Evolutionary conservation across 2,329 filamentous ascomycete genomes (phyloP).

Genomic region (Drechslerella dactyloides): DNA sequence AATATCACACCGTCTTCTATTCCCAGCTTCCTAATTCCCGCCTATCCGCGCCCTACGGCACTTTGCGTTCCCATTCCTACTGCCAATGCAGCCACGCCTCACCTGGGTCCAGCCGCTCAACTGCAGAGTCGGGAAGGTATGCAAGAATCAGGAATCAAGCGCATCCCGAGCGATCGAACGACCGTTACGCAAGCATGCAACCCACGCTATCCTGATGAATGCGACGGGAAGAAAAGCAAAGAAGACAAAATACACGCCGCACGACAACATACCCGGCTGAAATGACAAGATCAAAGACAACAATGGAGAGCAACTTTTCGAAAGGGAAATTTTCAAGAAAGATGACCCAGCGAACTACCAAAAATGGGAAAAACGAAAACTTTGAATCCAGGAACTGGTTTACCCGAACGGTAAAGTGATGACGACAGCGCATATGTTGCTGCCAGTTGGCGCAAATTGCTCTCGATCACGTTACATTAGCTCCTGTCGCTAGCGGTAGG

Average conservation of each 20-base stretch:
- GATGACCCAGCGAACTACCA: too few species aligned
- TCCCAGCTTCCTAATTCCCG: constrained; percentile 7
- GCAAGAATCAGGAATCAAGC: not conserved
- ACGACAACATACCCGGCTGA: too few species aligned
- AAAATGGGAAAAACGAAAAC: not conserved
- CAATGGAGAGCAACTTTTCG: too few species aligned
- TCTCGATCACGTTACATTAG: not conserved
- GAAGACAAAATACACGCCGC: not conserved
- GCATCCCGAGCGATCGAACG: too few species aligned
- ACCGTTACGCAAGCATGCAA: too few species aligned
- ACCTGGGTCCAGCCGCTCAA: not conserved
- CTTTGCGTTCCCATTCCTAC: not conserved
- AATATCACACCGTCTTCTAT: not conserved
- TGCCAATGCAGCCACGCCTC: too few species aligned
- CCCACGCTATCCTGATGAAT: not conserved
- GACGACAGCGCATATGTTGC: constrained; percentile 1
- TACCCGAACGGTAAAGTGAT: constrained; percentile 1
- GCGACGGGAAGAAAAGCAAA: constrained; percentile 1
- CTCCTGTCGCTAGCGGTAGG: constrained; percentile 25
- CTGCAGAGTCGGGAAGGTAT: not conserved
- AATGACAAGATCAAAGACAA: not conserved
- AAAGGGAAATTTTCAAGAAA: too few species aligned
- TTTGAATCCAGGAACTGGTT: not conserved
- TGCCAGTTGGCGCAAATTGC: not conserved
- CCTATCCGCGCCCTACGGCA: not conserved